These are phyloP conservation scores for Jamesozyma lodderae DNA, from an alignment of 805 yeast species.

Conservation along the genomic window DNA sequence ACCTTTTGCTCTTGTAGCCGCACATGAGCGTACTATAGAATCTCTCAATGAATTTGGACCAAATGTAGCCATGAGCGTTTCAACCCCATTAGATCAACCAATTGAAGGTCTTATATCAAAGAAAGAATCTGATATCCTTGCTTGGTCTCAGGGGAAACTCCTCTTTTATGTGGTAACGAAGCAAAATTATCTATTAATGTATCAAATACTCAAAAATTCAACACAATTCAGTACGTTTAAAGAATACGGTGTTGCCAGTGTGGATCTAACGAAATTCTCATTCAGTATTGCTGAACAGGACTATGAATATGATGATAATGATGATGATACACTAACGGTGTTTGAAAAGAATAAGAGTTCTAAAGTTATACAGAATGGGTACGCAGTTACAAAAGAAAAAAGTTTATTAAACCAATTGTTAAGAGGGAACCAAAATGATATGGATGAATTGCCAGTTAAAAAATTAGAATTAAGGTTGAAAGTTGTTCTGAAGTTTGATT, in stretches of 20 bases:
- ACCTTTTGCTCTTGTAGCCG: conserved; percentile 27
- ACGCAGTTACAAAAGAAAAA: conserved; percentile 23
- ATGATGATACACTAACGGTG: conserved; percentile 28
- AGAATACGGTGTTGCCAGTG: conserved; percentile 26
- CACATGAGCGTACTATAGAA: conserved; percentile 22
- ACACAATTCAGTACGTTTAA: conserved; percentile 16
- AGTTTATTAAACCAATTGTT: conserved; percentile 22
- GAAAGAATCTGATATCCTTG: conserved; percentile 5
- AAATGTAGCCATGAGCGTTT: conserved; percentile 16
- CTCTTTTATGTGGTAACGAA: conserved; percentile 25
- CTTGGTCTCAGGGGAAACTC: conserved; percentile 17
- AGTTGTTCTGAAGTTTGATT: conserved; percentile 28
- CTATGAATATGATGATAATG: conserved; percentile 15
- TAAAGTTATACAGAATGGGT: conserved; percentile 30
- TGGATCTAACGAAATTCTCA: conserved; percentile 9
- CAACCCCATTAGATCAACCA: conserved; percentile 10
- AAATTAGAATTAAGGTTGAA: conserved; percentile 25
- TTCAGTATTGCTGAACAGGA: conserved; percentile 15
- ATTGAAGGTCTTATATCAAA: conserved; percentile 15
- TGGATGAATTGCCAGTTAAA: conserved; percentile 26
- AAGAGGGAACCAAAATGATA: conserved; percentile 12
- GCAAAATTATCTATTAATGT: conserved; percentile 23
- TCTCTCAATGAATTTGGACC: conserved; percentile 27
- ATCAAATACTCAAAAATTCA: conserved; percentile 22
- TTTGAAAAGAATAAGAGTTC: conserved; percentile 23